A percentile compares a stretch with the other conserved stretches of the same genome.
Evolutionary conservation across 208 protist species (phyloP).

Genomic region (Wallacemonas sp.): DNA sequence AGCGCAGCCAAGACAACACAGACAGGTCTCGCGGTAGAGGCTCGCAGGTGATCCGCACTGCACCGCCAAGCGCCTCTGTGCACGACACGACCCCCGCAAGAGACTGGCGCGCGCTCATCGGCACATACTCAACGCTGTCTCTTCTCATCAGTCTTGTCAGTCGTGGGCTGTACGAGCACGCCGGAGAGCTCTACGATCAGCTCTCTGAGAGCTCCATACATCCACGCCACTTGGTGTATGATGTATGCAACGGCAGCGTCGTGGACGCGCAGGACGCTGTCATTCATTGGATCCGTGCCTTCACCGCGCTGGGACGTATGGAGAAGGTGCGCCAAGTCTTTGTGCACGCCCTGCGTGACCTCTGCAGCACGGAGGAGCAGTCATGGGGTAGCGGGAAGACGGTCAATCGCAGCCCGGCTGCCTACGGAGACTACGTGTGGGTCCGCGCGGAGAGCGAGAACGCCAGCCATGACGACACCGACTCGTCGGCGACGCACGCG

Average conservation of each 20-base stretch:
- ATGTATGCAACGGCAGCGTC: conserved; percentile 37
- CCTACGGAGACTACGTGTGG: neutral
- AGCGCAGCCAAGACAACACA: neutral
- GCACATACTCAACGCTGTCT: neutral
- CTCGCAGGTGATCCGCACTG: too few species aligned
- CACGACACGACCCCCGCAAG: neutral
- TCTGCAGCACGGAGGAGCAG: conserved; percentile 15
- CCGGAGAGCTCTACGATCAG: neutral
- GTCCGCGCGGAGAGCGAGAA: neutral
- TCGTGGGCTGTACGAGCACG: neutral
- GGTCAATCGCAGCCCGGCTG: neutral
- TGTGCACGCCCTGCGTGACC: conserved; percentile 48
- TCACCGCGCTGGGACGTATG: conserved; percentile 65
- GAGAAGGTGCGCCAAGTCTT: conserved; percentile 67
- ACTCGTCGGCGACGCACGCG: neutral
- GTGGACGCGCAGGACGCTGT: conserved; percentile 49
- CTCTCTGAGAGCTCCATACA: conserved; percentile 1
- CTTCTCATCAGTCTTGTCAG: neutral
- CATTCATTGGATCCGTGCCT: conserved; percentile 60
- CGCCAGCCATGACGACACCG: conserved; percentile 9
- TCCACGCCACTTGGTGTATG: conserved; percentile 27
- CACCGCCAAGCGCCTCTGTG: too few species aligned
- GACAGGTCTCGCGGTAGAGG: neutral
- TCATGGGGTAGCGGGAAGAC: neutral
- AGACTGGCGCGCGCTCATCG: neutral